phyloP scores from a whole-genome alignment of 805 yeast species.

The Nakazawaea laoshanensis region DNA sequence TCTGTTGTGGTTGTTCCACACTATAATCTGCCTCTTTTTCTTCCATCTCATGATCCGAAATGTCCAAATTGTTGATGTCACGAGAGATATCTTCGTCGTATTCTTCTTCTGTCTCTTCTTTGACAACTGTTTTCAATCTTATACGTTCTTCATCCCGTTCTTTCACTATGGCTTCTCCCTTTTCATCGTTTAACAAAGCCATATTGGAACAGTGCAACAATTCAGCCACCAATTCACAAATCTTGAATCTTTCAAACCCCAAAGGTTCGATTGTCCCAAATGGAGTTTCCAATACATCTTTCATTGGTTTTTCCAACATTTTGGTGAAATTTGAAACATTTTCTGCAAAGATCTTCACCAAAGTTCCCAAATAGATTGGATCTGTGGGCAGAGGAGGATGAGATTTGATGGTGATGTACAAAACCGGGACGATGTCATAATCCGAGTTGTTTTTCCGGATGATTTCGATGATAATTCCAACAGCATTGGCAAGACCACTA shows the following conservation, averaged over 20 bases:
- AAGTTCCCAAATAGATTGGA: constrained; percentile 84
- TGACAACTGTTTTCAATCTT: constrained; percentile 31
- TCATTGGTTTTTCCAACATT: constrained; percentile 37
- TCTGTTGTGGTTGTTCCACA: constrained; percentile 13
- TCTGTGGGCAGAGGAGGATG: constrained; percentile 93
- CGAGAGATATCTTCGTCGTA: constrained; percentile 24
- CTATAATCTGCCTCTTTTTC: constrained; percentile 23
- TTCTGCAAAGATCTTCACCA: constrained; percentile 70
- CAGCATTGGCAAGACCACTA: constrained; percentile 87
- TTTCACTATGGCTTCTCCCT: constrained; percentile 57
- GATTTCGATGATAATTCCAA: constrained; percentile 88
- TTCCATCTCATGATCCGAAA: constrained; percentile 12
- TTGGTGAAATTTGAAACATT: constrained; percentile 62
- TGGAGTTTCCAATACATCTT: constrained; percentile 46
- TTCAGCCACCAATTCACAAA: constrained; percentile 91
- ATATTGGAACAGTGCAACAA: constrained; percentile 95
- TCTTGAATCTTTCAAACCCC: constrained; percentile 86
- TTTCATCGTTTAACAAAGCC: constrained; percentile 76
- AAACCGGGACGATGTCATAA: constrained; percentile 83
- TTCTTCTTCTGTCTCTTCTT: constrained; percentile 10
- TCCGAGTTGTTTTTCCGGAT: constrained; percentile 95
- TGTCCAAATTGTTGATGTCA: constrained; percentile 22
- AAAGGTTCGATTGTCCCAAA: constrained; percentile 63
- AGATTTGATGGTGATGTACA: constrained; percentile 72
- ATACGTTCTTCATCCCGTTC: constrained; percentile 64